A percentile compares a stretch with the other conserved stretches of the same genome.
phyloP scores from a whole-genome alignment of 441 rosid species.

The Viola pubescens region DNA sequence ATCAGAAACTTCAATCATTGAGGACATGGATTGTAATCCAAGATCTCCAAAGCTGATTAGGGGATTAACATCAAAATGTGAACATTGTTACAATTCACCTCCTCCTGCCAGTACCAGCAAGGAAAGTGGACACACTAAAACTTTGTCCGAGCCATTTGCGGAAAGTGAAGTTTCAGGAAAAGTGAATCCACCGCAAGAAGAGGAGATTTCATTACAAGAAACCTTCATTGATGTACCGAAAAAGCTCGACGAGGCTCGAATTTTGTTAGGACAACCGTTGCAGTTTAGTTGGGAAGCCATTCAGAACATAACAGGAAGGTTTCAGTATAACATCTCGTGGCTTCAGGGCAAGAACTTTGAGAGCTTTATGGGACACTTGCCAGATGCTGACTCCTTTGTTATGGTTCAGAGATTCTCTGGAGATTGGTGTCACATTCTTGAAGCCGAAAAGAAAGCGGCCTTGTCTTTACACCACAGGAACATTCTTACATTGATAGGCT shows the following conservation, averaged over 20 bases:
- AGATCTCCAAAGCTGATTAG: constrained; percentile 21
- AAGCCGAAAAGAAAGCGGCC: constrained; percentile 34
- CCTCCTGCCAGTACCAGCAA: not conserved
- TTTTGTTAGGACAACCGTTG: constrained; percentile 15
- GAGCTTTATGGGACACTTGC: constrained; percentile 19
- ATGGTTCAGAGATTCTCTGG: constrained; percentile 18
- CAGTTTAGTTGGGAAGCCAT: constrained; percentile 31
- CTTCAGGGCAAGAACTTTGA: constrained; percentile 7
- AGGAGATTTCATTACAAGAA: not conserved
- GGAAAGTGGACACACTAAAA: constrained; percentile 9
- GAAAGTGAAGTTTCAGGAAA: not conserved
- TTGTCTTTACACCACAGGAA: constrained; percentile 25
- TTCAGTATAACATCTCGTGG: constrained; percentile 13
- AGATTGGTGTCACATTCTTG: constrained; percentile 17
- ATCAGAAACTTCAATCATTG: constrained; percentile 11
- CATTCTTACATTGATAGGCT: constrained; percentile 20
- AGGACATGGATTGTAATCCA: constrained; percentile 14
- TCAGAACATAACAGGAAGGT: constrained; percentile 19
- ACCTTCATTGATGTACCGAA: not conserved
- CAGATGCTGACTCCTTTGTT: constrained; percentile 14
- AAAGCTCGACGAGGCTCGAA: not conserved
- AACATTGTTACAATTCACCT: not conserved
- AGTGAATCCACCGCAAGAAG: not conserved
- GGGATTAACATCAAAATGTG: constrained; percentile 9
- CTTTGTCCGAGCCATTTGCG: not conserved